phyloP scores from a whole-genome alignment of 2,329 filamentous ascomycete genomes.

The Colletotrichum simmondsii region DNA sequence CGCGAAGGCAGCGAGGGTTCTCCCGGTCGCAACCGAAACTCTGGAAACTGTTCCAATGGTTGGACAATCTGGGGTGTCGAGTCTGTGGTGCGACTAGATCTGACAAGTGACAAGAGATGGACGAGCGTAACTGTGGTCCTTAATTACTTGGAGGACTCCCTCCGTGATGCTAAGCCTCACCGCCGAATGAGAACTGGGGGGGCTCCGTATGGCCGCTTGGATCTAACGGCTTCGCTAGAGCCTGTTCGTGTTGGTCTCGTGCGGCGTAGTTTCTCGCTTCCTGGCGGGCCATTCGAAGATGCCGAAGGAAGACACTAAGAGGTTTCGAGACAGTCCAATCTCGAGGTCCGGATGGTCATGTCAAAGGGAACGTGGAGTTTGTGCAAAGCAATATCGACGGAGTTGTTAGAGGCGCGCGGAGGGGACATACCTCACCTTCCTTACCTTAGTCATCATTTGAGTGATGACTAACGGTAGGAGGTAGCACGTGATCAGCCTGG shows the following conservation, averaged over 20 bases:
- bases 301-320: neutral
- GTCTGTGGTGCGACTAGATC: slow-evolving; percentile 17
- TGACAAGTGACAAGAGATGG: neutral
- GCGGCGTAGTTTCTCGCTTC: neutral
- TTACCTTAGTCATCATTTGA: neutral
- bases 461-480: accelerated
- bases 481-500: neutral
- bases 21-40: neutral
- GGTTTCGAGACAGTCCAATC: neutral
- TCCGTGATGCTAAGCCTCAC: neutral
- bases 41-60: neutral
- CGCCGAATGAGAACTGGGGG: neutral
- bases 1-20: slow-evolving; percentile 1
- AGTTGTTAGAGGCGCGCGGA: too few relatives aligned
- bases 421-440: neutral
- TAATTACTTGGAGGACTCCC: neutral
- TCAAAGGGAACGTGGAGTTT: neutral
- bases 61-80: slow-evolving; percentile 11
- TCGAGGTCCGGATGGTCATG: neutral
- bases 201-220: neutral
- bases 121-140: neutral
- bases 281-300: neutral
- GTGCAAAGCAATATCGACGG: neutral
- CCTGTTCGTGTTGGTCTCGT: neutral
- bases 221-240: neutral